phyloP scores from a whole-genome alignment of 1,284 basidiomycete genomes.

The Xanthoconium separans region DNA sequence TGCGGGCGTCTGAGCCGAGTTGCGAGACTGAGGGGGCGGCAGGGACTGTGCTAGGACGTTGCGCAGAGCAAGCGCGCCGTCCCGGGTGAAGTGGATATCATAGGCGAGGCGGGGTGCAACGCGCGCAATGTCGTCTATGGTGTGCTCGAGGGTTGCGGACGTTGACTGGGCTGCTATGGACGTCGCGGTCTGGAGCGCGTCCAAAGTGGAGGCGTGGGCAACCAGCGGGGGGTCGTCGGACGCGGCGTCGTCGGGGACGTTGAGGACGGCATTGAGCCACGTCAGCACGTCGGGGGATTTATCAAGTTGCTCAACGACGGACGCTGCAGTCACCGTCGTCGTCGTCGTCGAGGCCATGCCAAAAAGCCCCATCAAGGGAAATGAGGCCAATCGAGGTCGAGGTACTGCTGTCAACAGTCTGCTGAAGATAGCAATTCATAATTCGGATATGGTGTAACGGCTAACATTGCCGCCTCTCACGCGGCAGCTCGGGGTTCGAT shows the following conservation, averaged over 20 bases:
- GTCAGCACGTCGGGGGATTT: conserved; percentile 49
- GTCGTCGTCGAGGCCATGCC: conserved; percentile 26
- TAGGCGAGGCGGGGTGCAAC: conserved; percentile 86
- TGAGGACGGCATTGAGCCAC: conserved; percentile 66
- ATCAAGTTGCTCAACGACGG: conserved; percentile 37
- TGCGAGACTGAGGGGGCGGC: conserved; percentile 40
- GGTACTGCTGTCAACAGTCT: too few species aligned
- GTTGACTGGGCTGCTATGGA: conserved; percentile 88
- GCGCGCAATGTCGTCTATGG: conserved; percentile 87
- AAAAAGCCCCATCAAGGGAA: not conserved
- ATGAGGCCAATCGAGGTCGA: too few species aligned
- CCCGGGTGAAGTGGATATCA: conserved; percentile 94
- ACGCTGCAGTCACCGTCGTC: conserved; percentile 25
- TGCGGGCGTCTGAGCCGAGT: not conserved
- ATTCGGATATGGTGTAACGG: too few species aligned
- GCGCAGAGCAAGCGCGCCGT: conserved; percentile 78
- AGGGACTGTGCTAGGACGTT: conserved; percentile 58
- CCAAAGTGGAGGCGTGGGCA: conserved; percentile 22
- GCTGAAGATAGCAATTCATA: too few species aligned
- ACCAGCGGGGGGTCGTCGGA: conserved; percentile 12
- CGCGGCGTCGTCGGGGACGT: conserved; percentile 33
- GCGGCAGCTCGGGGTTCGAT: conserved; percentile 62
- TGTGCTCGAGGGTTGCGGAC: conserved; percentile 77
- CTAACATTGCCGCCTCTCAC: too few species aligned
- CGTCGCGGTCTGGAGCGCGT: conserved; percentile 57